A percentile compares a stretch with the other conserved stretches of the same genome.
Evolutionary conservation across 2,329 filamentous ascomycete species (phyloP).

Genomic region (Diaporthe citrichinensis): DNA sequence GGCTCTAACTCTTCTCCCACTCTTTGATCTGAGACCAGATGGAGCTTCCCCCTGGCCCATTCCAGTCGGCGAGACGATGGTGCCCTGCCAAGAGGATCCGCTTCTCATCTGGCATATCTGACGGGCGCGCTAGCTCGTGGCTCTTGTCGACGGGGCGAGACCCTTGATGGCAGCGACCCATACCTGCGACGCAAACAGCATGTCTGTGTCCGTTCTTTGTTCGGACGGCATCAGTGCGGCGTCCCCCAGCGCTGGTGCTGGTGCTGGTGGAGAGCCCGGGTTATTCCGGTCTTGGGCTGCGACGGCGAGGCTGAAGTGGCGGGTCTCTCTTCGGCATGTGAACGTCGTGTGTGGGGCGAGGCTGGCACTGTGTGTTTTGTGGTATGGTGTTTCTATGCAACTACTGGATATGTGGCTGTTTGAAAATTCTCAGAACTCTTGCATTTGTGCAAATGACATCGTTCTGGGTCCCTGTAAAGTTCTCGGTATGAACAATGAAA

Average conservation of each 20-base stretch:
- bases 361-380: neutral
- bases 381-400: neutral
- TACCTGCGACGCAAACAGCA: neutral
- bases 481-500: too few relatives aligned
- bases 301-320: neutral
- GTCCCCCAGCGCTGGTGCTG: neutral
- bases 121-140: neutral
- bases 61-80: slow-evolving; percentile 6
- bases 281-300: neutral
- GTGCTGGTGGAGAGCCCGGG: neutral
- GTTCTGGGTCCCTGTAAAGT: too few relatives aligned
- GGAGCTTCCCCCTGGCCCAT: slow-evolving; percentile 2
- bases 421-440: neutral
- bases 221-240: neutral
- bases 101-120: slow-evolving; percentile 5
- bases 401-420: neutral
- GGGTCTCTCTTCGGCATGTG: neutral
- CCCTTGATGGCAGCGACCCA: neutral
- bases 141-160: neutral
- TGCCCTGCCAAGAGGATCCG: neutral
- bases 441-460: neutral
- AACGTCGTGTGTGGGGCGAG: neutral
- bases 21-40: neutral
- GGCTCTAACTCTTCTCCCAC: neutral
- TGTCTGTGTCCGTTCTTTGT: slow-evolving; percentile 4